Evolutionary conservation across 495 filamentous ascomycete species (phyloP), one percentile per base, ranked within the genome.

Genomic region (Hypoxylon crocopeplum): DNA sequence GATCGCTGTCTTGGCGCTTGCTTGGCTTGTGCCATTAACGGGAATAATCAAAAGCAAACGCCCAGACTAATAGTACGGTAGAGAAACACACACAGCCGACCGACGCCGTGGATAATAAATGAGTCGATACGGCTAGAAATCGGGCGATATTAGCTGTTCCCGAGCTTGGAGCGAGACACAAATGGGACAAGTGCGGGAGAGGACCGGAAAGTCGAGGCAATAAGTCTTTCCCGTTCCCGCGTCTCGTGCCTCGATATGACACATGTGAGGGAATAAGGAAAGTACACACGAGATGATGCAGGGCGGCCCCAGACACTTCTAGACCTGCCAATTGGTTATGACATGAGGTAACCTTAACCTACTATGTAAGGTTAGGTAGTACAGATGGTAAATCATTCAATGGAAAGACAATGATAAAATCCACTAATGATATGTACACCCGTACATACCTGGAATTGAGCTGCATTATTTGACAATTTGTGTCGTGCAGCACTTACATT

Each of bases 111-210:
- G 32, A 34, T 34, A 12, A 34, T 34, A 34, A 22, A 48, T 54
- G 57, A 60, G 41, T 48, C 56, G 34, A 47, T 40, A 19, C 24
- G 11, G 40, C 29, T 20, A 41, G 30, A 53, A 47, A 15, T 48
- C 59, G 44, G 45, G 32, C 44, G 42, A 48, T 50, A 15, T n/a
- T 30, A 17, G 19, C 39, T 48, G 20, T 53, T 53, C 46, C 59
- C 53, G 59, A 64, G 55, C 32, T 59, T 49, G 15, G 38, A 59
- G 61, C 61, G 55, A 64, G 36, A 6, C 5, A 33, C 29, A n/a
- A 38, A 49, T 47, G 42, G 40, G 8, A 41, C 29, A 41, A 47
- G 30, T n/a, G 40, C 36, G 54, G 19, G 13, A 44, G 41, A 41
- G 8, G 20, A 13, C 16, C 52, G 53, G 59, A 30, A 56, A 48